These are phyloP conservation scores for Coniochaeta sp. DNA, from an alignment of 2,329 filamentous ascomycete species.

Conservation along the genomic window DNA sequence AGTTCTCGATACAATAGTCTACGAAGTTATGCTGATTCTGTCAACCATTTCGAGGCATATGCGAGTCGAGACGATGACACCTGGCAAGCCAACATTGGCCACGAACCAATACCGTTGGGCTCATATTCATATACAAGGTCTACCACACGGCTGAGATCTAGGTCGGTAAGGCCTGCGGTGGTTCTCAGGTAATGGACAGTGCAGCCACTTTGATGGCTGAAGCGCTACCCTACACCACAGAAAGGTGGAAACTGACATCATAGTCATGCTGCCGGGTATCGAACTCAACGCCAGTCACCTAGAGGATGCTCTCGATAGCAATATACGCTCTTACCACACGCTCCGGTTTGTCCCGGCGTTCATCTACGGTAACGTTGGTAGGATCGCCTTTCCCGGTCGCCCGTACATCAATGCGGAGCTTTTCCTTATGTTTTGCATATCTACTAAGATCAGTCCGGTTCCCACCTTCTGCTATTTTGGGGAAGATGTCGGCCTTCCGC, in stretches of 20 bases:
- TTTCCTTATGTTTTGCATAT: constrained; percentile 8
- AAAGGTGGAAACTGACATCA: constrained; percentile 6
- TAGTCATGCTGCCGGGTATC: background rate
- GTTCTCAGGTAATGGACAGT: background rate
- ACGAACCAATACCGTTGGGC: constrained; percentile 2
- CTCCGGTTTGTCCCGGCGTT: background rate
- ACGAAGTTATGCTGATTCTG: background rate
- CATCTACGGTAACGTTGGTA: constrained; percentile 2
- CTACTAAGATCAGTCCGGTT: background rate
- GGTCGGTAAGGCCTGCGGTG: constrained; percentile 1
- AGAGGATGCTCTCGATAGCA: too few species aligned
- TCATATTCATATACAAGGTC: constrained; percentile 3
- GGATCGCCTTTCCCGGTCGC: constrained; percentile 6
- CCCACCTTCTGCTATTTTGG: constrained; percentile 6
- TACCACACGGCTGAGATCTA: constrained; percentile 5
- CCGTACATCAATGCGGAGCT: constrained; percentile 4
- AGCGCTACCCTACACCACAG: constrained; percentile 3
- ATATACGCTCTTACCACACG: too few species aligned
- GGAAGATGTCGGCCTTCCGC: constrained; percentile 3
- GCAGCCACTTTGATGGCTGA: background rate
- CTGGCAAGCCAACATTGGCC: constrained; percentile 1
- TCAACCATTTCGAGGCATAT: constrained; percentile 2
- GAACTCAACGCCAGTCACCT: too few species aligned
- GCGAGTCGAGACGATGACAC: background rate
- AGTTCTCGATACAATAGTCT: too few species aligned